Evolutionary conservation across 192 early-diverging fungal genomes (phyloP).

Genomic region (Gamsiella multidivaricata): DNA sequence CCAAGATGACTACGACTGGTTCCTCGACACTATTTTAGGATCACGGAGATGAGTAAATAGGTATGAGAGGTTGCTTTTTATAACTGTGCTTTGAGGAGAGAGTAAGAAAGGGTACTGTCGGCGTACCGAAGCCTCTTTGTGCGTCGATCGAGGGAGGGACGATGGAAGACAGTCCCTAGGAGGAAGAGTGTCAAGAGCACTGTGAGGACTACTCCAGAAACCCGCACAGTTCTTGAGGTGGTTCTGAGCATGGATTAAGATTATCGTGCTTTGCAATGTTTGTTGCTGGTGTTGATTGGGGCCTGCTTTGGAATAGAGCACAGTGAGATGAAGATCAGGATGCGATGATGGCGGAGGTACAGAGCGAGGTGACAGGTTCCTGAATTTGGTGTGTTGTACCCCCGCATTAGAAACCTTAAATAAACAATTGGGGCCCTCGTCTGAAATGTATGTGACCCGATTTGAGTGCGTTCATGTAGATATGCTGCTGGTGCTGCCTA

Average conservation of each 20-base stretch:
- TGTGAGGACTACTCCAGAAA: constrained; percentile 7
- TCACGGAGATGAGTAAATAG: not conserved
- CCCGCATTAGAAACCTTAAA: too few relatives aligned
- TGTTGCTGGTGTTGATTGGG: not conserved
- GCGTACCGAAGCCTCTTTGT: constrained; percentile 18
- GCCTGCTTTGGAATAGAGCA: too few relatives aligned
- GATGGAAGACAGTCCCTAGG: constrained; percentile 11
- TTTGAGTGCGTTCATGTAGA: too few relatives aligned
- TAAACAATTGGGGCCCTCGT: too few relatives aligned
- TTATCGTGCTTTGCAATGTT: too few relatives aligned
- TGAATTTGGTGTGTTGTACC: too few relatives aligned
- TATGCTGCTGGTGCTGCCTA: too few relatives aligned
- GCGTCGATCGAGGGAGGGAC: not conserved
- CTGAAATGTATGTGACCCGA: too few relatives aligned
- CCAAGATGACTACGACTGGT: constrained; percentile 40
- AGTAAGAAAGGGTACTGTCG: not conserved
- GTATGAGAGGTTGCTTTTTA: not conserved
- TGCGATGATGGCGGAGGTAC: too few relatives aligned
- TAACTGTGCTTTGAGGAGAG: too few relatives aligned
- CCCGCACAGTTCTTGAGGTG: constrained; percentile 6
- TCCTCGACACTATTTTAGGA: constrained; percentile 21
- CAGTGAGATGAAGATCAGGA: too few relatives aligned
- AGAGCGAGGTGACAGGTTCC: too few relatives aligned
- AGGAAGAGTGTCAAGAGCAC: constrained; percentile 3
- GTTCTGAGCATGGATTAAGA: not conserved